Evolutionary conservation across 1,139 yeast genomes (phyloP), one percentile per base, ranked within the genome.

Genomic region (Entelexis sorbosivorans): DNA sequence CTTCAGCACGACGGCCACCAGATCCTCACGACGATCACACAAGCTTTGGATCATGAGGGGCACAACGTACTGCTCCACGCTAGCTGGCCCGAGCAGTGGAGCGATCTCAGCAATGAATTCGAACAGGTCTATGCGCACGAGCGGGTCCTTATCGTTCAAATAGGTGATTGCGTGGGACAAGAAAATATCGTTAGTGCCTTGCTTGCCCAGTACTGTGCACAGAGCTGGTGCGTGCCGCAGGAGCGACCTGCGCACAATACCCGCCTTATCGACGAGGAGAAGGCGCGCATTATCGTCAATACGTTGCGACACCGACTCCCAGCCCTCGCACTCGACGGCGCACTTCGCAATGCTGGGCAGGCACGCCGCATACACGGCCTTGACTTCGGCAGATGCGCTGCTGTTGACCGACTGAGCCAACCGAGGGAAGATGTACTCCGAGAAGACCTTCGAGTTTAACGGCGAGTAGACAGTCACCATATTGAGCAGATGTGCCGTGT

Each of bases 81-180:
- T 78, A 0, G 84, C 72, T 0, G 81, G 78, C 0, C 98, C 98
- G 33, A 89, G 79, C 61, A 78, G 82, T 2, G 89, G 79, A 0
- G 94, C 85, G 26, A 93, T 70, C 1, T 82, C 79, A 7, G 87
- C 74, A n/a, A 89, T 77, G n/a, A 87, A 75, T 36, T 81, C 76
- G 44, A 89, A 78, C 60, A 93, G 81, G 8, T 81, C 79, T 32
- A 83, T 69, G 53, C 94, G 72, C 26, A 91, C 69, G 29, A 78
- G 76, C 3, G 82, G 72, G 60, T 81, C 80, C 48, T 79, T 74
- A 63, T 88, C 96, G 64, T 93, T 93, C 55, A 93, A 69, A 62
- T 88, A 93, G 0, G 97, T 89, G 44, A 91, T 88, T 50, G 89
- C 70, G 69, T 93, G 98, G 42, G 96, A 89, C 47, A 93, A 67